Evolutionary conservation across 768 basidiomycete species (phyloP).

Genomic region (Suillus discolor): DNA sequence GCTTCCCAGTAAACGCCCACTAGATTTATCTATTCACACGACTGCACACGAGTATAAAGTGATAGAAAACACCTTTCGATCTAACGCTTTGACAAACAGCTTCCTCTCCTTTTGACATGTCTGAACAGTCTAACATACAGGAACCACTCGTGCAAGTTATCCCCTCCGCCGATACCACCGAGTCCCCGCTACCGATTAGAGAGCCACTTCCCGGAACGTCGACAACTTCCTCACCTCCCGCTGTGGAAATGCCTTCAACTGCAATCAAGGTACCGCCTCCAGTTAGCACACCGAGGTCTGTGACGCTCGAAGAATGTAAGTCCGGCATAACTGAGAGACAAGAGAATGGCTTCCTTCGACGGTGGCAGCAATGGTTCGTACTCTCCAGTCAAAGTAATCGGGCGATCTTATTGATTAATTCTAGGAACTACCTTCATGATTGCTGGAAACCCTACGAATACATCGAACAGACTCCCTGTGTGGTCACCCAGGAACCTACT

Average conservation of each 20-base stretch:
- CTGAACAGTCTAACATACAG: neutral
- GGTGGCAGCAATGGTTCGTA: constrained; percentile 10
- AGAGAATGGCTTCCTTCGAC: constrained; percentile 9
- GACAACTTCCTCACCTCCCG: neutral
- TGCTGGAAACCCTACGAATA: constrained; percentile 7
- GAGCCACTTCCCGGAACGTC: neutral
- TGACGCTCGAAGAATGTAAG: neutral
- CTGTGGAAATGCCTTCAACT: neutral
- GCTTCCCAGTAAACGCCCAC: too few species aligned
- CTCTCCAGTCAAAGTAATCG: neutral
- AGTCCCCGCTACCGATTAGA: neutral
- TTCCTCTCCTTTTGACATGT: neutral
- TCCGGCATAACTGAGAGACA: constrained; percentile 5
- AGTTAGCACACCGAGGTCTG: neutral
- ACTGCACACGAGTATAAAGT: neutral
- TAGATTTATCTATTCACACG: neutral
- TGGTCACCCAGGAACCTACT: neutral
- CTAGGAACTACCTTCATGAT: neutral
- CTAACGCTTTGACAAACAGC: neutral
- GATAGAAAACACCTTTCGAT: neutral
- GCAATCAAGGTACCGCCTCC: neutral
- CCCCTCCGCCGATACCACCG: neutral
- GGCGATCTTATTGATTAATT: constrained; percentile 8
- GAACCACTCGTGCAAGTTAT: neutral
- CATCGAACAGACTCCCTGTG: neutral